Evolutionary conservation across 75 land plant genomes (phyloP), one percentile per base, ranked within the genome.

Genomic region (Gnetum montanum): DNA sequence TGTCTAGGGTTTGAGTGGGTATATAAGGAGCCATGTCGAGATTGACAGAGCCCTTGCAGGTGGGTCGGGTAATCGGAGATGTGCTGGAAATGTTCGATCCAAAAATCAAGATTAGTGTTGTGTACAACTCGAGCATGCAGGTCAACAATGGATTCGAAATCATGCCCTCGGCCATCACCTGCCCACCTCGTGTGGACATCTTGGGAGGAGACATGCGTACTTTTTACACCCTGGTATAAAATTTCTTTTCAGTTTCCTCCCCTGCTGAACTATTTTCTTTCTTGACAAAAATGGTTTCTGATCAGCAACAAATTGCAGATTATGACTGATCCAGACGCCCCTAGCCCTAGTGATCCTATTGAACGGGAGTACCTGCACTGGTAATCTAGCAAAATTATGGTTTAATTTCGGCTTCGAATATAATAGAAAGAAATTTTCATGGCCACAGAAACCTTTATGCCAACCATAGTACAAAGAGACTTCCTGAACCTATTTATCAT

Each of bases 251-350:
- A 19, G 11, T 19, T 0, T 0, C 13, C 3, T 49, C 11, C 4
- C 12, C 12, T 3, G 0, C 12, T 18, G 3, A 6, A 3, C 11
- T 23, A 4, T 0, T 4, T 12, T 12, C 10, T 18, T 11, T 49
- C 27, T 24, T 23, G 22, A 3, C n/a, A 48, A 12, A n/a, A n/a
- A n/a, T n/a, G n/a, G n/a, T 16, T 46, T 3, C 18, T 12, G 4
- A 45, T n/a, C 48, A 7, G 12, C 19, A 15, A 3, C 48, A 20
- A 13, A 46, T 52, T 8, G n/a, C 61, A 89, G 95, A 66, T 89
- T 24, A 86, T 89, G 95, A 81, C 81, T 1, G 95, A 89, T 44
- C 95, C 95, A 19, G 95, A 89, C 65, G 80, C 95, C 33, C 95
- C 95, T 0, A 89, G 84, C 31, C 95, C 95, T 4, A 89, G 95